These are phyloP conservation scores for Choanephora cucurbitarum DNA, from an alignment of 371 early-diverging fungal species.

Conservation along the genomic window DNA sequence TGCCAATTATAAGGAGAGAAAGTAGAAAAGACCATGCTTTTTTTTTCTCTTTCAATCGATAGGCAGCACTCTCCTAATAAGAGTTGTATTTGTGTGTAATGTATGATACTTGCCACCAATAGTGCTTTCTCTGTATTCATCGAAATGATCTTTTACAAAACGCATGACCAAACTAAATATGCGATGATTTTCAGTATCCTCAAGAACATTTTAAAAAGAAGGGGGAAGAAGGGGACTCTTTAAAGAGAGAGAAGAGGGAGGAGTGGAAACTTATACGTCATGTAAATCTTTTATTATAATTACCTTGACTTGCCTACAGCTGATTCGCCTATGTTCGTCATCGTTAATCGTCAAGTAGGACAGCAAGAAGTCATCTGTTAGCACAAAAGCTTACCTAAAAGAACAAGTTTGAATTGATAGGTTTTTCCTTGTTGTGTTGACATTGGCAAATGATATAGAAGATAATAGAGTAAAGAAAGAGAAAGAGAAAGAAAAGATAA, in stretches of 20 bases:
- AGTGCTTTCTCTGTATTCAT: constrained; percentile 97
- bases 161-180: constrained; percentile 83
- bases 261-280: no score
- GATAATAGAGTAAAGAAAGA: background rate
- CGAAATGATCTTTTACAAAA: constrained; percentile 96
- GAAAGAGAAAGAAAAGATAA: background rate
- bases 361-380: no score
- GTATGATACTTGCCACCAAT: constrained; percentile 81
- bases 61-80: no score
- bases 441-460: background rate
- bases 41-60: no score
- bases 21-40: background rate
- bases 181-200: background rate
- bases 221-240: no score
- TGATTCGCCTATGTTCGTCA: constrained; percentile 68
- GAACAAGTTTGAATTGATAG: constrained; percentile 80
- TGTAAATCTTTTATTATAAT: background rate
- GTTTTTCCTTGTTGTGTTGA: constrained; percentile 49
- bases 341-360: background rate
- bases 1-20: background rate
- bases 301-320: constrained; percentile 91
- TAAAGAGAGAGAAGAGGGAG: background rate
- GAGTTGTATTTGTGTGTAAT: no score
- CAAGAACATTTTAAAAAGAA: no score
- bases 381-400: constrained; percentile 60